These are phyloP conservation scores for Marchantia polymorpha DNA, from an alignment of 225 moss, liverwort and hornwort species.

Conservation along the genomic window DNA sequence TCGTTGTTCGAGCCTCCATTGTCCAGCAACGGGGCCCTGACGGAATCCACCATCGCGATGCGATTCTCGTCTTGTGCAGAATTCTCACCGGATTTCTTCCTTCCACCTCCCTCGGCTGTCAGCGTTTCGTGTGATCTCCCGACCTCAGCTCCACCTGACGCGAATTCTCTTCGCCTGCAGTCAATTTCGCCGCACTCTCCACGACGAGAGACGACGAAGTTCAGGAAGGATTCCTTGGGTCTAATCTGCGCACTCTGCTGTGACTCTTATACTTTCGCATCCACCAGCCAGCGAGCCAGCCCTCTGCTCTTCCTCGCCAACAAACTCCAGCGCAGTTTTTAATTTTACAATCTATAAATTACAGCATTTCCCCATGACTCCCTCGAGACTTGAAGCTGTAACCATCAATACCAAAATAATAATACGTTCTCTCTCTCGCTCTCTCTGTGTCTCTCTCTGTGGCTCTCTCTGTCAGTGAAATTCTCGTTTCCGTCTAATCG, in stretches of 20 bases:
- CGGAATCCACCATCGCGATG: slow-evolving; percentile 9
- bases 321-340: too few species aligned
- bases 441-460: too few species aligned
- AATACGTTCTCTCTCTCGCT: too few species aligned
- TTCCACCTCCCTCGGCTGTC: background rate
- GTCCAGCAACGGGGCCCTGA: slow-evolving; percentile 13
- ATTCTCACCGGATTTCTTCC: background rate
- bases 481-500: background rate
- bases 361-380: too few species aligned
- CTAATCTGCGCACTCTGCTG: background rate
- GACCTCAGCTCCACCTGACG: background rate
- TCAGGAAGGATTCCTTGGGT: background rate
- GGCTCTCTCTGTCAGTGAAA: background rate
- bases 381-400: background rate
- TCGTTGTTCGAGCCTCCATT: background rate
- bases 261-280: background rate
- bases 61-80: background rate
- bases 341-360: too few species aligned
- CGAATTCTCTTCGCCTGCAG: background rate
- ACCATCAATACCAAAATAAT: background rate
- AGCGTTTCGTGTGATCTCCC: background rate
- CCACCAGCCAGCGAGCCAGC: background rate
- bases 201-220: too few species aligned
- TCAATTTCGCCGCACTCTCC: too few species aligned
- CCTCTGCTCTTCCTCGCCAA: background rate